Evolutionary conservation across 2,329 filamentous ascomycete species (phyloP).

Genomic region (Acrodontium crateriforme): DNA sequence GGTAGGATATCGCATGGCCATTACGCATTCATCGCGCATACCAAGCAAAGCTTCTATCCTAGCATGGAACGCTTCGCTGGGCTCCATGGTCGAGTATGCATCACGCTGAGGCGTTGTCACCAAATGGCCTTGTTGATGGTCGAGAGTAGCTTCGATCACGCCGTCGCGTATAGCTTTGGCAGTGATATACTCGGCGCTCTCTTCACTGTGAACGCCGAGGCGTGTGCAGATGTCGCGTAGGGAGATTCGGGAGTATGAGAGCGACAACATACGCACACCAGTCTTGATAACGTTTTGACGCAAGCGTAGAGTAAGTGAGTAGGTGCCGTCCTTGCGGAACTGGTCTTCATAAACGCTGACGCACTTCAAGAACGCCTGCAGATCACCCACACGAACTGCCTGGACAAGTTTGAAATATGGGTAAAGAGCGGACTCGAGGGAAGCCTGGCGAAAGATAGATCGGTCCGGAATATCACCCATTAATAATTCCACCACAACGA

Average conservation of each 20-base stretch:
- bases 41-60: slow-evolving; percentile 83
- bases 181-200: slow-evolving; percentile 97
- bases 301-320: slow-evolving; percentile 85
- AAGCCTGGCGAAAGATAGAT: slow-evolving; percentile 79
- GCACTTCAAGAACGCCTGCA: slow-evolving; percentile 81
- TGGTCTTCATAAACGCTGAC: slow-evolving; percentile 68
- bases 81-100: slow-evolving; percentile 89
- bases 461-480: slow-evolving; percentile 99
- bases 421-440: slow-evolving; percentile 72
- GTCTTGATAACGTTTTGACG: slow-evolving; percentile 99
- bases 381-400: slow-evolving; percentile 88
- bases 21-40: slow-evolving; percentile 94
- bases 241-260: slow-evolving; percentile 95
- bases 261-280: slow-evolving; percentile 95
- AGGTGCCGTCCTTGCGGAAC: slow-evolving; percentile 88
- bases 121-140: slow-evolving; percentile 93
- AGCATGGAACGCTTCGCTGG: slow-evolving; percentile 93
- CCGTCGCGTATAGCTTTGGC: slow-evolving; percentile 96
- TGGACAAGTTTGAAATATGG: slow-evolving; percentile 92
- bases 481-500: slow-evolving; percentile 87
- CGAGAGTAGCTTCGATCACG: slow-evolving; percentile 87
- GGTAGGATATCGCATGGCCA: slow-evolving; percentile 99
- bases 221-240: slow-evolving; percentile 95
- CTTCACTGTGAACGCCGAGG: slow-evolving; percentile 82
- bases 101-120: slow-evolving; percentile 96